phyloP scores from a whole-genome alignment of 495 filamentous ascomycete genomes.

The Penicillium parvum region DNA sequence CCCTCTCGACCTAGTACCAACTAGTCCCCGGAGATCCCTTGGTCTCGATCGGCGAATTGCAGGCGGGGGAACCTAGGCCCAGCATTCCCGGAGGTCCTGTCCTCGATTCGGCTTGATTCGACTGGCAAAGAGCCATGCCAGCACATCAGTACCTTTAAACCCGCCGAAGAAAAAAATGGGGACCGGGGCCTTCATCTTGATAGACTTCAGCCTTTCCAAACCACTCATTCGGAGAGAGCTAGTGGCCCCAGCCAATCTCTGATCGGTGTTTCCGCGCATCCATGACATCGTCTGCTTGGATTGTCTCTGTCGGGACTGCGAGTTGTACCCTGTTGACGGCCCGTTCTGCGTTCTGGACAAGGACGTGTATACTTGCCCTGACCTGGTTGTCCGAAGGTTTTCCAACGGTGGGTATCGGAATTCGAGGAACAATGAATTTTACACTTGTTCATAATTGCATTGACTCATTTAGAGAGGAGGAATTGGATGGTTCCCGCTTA shows the following conservation, averaged over 20 bases:
- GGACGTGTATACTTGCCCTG: conserved; percentile 9
- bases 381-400: conserved; percentile 2
- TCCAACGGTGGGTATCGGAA: conserved; percentile 9
- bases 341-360: conserved; percentile 1
- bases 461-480: no score
- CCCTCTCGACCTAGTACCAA: no score
- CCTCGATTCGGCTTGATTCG: conserved; percentile 45
- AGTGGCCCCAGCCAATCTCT: no score
- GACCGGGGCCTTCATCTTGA: no score
- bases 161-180: conserved; percentile 17
- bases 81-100: conserved; percentile 8
- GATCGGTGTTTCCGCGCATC: conserved; percentile 4
- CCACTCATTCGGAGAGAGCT: no score
- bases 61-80: conserved; percentile 15
- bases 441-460: no score
- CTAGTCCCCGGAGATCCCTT: no score
- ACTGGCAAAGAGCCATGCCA: conserved; percentile 88
- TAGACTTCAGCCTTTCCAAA: no score
- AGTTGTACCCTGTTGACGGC: no score
- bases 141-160: conserved; percentile 64
- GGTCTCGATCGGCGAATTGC: conserved; percentile 25
- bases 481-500: no score
- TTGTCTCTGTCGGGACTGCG: no score
- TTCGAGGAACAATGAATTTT: background rate
- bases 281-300: conserved; percentile 3